Conservation (phyloP, 192 early-diverging fungal species). For the Lunasporangiospora selenospora region DNA sequence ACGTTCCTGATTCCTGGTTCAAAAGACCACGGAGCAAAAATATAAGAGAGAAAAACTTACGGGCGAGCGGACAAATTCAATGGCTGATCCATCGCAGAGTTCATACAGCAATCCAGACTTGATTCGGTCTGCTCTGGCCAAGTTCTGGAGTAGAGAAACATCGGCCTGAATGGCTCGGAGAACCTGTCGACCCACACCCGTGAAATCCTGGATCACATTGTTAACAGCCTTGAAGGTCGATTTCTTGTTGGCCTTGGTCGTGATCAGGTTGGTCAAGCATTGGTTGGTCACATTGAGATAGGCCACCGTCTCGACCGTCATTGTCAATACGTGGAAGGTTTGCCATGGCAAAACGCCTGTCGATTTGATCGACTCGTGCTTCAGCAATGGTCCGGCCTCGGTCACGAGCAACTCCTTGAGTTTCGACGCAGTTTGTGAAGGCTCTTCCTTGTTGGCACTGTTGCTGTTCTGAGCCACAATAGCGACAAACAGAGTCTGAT, state of each 20-base stretch:
- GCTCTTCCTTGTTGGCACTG: conserved; percentile 29
- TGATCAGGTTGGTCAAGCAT: conserved; percentile 28
- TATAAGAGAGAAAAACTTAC: conserved; percentile 11
- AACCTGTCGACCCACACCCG: conserved; percentile 30
- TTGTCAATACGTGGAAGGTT: conserved; percentile 20
- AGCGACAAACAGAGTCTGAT: conserved; percentile 12
- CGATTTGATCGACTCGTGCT: conserved; percentile 37
- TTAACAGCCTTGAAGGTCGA: conserved; percentile 29
- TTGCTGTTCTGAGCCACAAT: conserved; percentile 39
- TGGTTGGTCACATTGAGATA: conserved; percentile 41
- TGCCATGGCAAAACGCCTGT: conserved; percentile 39
- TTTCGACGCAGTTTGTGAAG: conserved; percentile 21
- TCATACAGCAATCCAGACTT: conserved; percentile 35
- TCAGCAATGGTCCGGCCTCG: conserved; percentile 3
- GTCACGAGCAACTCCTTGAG: conserved; percentile 25
- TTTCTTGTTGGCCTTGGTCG: conserved; percentile 42
- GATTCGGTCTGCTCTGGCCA: conserved; percentile 33
- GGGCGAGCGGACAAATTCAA: conserved; percentile 39
- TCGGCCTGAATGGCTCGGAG: conserved; percentile 27
- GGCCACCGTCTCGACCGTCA: conserved; percentile 26
- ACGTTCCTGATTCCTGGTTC: too few relatives aligned
- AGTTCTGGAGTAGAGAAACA: conserved; percentile 22
- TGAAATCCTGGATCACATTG: conserved; percentile 32
- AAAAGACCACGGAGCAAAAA: not conserved
- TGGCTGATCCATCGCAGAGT: conserved; percentile 35